These are phyloP conservation scores for Agaricus subrufescens DNA, from an alignment of 768 basidiomycete species.

Conservation along the genomic window DNA sequence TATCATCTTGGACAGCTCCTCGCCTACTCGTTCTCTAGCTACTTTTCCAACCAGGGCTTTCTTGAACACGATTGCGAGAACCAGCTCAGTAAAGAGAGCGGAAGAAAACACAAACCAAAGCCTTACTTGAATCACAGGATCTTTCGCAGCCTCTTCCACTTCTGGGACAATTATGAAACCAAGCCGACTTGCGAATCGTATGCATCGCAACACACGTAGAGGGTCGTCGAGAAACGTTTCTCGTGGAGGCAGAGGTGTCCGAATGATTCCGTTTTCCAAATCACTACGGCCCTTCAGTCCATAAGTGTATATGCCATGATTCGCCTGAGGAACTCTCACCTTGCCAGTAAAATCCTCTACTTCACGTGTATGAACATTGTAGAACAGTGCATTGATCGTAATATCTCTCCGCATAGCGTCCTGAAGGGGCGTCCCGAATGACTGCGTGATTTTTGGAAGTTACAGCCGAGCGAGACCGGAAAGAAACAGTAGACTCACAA, in stretches of 20 bases:
- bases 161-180: constrained; percentile 75
- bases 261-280: constrained; percentile 68
- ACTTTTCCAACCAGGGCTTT: constrained; percentile 72
- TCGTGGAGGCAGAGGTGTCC: constrained; percentile 82
- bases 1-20: constrained; percentile 93
- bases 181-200: constrained; percentile 89
- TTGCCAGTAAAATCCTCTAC: constrained; percentile 88
- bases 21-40: constrained; percentile 86
- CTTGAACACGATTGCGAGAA: constrained; percentile 30
- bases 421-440: constrained; percentile 87
- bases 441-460: constrained; percentile 34
- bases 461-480: not conserved
- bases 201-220: constrained; percentile 82
- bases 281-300: constrained; percentile 76
- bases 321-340: constrained; percentile 30
- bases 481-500: constrained; percentile 48
- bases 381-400: constrained; percentile 95
- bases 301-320: constrained; percentile 10
- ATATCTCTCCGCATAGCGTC: constrained; percentile 89
- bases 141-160: constrained; percentile 56
- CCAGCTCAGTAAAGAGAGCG: not conserved
- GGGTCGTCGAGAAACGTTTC: constrained; percentile 96
- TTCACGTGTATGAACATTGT: constrained; percentile 80
- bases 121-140: constrained; percentile 59
- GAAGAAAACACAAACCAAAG: constrained; percentile 13